Conservation (phyloP, 2,329 filamentous ascomycete genomes). For the Verticillium zaregamsianum region DNA sequence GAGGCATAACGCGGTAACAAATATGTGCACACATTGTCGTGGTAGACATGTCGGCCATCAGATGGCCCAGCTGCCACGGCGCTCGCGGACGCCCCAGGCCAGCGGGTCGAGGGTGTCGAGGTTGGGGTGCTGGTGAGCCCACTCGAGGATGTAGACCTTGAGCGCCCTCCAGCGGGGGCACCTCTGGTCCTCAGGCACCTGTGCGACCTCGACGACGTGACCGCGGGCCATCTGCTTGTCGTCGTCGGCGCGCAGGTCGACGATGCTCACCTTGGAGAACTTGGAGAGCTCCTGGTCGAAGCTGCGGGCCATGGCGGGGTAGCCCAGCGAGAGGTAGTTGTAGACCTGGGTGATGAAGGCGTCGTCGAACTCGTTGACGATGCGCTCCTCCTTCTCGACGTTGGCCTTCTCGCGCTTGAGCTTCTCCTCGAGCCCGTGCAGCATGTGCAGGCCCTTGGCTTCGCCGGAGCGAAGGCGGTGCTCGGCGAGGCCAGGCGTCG, state of each 20-base stretch:
- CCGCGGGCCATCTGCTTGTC: conserved; percentile 58
- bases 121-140: conserved; percentile 81
- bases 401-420: conserved; percentile 44
- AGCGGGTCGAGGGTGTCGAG: conserved; percentile 57
- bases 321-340: conserved; percentile 92
- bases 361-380: conserved; percentile 69
- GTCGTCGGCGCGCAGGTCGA: conserved; percentile 71
- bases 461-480: conserved; percentile 22
- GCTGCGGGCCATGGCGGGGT: conserved; percentile 75
- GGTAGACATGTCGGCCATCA: conserved; percentile 23
- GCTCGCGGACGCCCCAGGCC: conserved; percentile 64
- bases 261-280: conserved; percentile 67
- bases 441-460: conserved; percentile 42
- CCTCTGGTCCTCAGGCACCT: conserved; percentile 45
- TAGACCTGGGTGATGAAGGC: conserved; percentile 91
- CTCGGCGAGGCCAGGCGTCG: conserved; percentile 18
- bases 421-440: conserved; percentile 48
- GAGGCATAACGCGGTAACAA: background rate
- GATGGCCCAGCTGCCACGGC: conserved; percentile 70
- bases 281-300: conserved; percentile 84
- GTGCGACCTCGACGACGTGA: conserved; percentile 61
- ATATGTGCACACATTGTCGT: background rate
- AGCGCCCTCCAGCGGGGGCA: conserved; percentile 77
- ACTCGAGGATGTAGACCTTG: conserved; percentile 78
- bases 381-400: conserved; percentile 48